These are phyloP conservation scores for Pycnococcus provasolii DNA, from an alignment of 139 green algal species.

Conservation along the genomic window DNA sequence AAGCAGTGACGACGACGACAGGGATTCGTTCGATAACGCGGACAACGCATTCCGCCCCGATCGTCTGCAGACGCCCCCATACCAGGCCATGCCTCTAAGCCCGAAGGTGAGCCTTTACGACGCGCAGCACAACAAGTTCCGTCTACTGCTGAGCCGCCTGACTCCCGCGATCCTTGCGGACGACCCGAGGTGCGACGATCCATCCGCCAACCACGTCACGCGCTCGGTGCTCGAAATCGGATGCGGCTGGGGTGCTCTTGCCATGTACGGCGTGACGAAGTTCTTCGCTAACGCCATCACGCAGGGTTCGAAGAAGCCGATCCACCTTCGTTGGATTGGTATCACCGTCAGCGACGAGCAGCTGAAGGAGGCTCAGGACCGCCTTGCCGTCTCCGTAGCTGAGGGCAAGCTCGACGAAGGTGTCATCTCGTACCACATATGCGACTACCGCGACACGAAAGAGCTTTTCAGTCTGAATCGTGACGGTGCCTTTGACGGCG, in stretches of 20 bases:
- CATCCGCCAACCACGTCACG: no score
- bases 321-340: background rate
- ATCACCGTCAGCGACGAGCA: slow-evolving; percentile 87
- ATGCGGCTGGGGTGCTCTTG: slow-evolving; percentile 89
- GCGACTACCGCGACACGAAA: slow-evolving; percentile 72
- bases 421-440: slow-evolving; percentile 53
- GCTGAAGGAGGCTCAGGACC: slow-evolving; percentile 56
- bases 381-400: no score
- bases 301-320: no score
- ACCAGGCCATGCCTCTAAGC: no score
- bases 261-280: slow-evolving; percentile 61
- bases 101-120: slow-evolving; percentile 23
- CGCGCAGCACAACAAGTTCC: slow-evolving; percentile 75
- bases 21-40: background rate
- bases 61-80: no score
- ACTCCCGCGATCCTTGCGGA: no score
- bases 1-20: background rate
- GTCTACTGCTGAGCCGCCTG: slow-evolving; percentile 27
- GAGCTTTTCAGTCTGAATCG: slow-evolving; percentile 7
- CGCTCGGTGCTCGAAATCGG: slow-evolving; percentile 91
- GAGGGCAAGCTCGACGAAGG: background rate
- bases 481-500: slow-evolving; percentile 57
- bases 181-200: no score
- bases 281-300: no score
- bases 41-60: no score